A percentile compares a stretch with the other conserved stretches of the same genome.
These are phyloP conservation scores for Metschnikowia corniflorae DNA, from an alignment of 805 yeast species.

Conservation along the genomic window DNA sequence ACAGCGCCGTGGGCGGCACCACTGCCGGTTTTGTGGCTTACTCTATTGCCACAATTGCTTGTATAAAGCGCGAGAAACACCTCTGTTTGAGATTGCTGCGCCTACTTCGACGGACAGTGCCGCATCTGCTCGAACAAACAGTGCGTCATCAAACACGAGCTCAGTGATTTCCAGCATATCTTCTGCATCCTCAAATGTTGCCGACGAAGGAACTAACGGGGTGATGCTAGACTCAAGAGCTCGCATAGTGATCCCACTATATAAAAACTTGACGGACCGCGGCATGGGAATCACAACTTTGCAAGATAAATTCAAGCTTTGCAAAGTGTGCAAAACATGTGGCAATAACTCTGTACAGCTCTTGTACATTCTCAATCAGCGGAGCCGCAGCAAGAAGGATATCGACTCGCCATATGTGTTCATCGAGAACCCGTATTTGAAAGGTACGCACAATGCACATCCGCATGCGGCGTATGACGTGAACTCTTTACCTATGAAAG, in stretches of 20 bases:
- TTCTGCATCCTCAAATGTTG: constrained; percentile 1
- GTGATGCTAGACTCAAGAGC: constrained; percentile 21
- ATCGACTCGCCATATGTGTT: constrained; percentile 22
- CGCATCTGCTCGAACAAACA: constrained; percentile 6
- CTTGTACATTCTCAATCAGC: constrained; percentile 30
- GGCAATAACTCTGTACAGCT: constrained; percentile 17
- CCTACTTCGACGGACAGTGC: constrained; percentile 4
- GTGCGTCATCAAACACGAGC: constrained; percentile 11
- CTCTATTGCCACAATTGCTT: constrained; percentile 23
- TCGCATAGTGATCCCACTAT: constrained; percentile 36
- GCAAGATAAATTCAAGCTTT: constrained; percentile 13
- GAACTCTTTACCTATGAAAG: too few species aligned
- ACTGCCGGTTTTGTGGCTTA: constrained; percentile 18
- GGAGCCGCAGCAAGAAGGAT: constrained; percentile 17
- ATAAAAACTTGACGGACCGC: constrained; percentile 18
- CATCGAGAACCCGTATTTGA: constrained; percentile 33
- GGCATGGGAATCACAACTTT: constrained; percentile 6
- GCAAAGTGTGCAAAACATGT: constrained; percentile 20
- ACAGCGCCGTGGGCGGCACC: constrained; percentile 18
- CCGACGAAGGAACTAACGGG: constrained; percentile 10
- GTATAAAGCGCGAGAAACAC: constrained; percentile 16
- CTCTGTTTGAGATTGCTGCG: constrained; percentile 11
- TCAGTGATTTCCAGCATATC: constrained; percentile 3
- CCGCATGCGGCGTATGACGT: constrained; percentile 5
- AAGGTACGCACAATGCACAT: constrained; percentile 2